Percentiles rank a stretch among this genome's conserved stretches.
Conservation (phyloP, 2,329 filamentous ascomycete species). For the Fusarium anthophilum region DNA sequence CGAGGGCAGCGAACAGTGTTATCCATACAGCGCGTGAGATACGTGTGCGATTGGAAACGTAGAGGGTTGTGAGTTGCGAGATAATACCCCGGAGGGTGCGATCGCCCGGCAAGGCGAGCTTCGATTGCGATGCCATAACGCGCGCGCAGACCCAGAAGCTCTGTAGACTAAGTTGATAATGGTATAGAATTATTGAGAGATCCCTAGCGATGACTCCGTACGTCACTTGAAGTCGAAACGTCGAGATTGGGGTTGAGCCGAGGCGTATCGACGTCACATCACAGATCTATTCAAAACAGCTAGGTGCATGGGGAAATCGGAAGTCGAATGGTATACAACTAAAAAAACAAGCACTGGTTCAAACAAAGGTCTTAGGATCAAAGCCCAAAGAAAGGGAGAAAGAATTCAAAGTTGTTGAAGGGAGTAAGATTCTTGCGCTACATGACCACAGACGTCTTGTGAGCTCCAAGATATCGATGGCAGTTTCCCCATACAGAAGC, state of each 20-base stretch:
- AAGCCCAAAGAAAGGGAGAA: neutral
- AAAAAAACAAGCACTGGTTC: neutral
- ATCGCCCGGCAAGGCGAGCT: slow-evolving; percentile 69
- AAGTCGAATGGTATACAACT: neutral
- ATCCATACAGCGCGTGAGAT: slow-evolving; percentile 88
- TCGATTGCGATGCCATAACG: slow-evolving; percentile 79
- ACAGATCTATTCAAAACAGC: slow-evolving; percentile 24
- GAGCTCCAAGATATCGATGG: slow-evolving; percentile 19
- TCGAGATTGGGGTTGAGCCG: slow-evolving; percentile 4
- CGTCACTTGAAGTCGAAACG: neutral
- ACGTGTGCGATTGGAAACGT: slow-evolving; percentile 80
- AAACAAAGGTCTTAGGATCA: neutral
- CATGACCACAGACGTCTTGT: slow-evolving; percentile 19
- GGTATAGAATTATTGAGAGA: neutral
- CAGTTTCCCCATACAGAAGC: slow-evolving; percentile 31
- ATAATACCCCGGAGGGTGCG: slow-evolving; percentile 72
- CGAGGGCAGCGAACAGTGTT: slow-evolving; percentile 80
- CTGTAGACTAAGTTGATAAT: neutral
- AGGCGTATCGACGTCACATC: slow-evolving; percentile 40
- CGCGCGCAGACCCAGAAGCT: slow-evolving; percentile 4
- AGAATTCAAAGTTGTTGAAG: neutral
- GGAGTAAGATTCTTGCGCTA: slow-evolving; percentile 13
- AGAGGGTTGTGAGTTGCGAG: slow-evolving; percentile 74
- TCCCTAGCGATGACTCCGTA: neutral
- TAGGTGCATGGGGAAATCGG: slow-evolving; percentile 20